Evolutionary conservation across 208 protist species (phyloP).

Genomic region (Paratrypanosoma confusum): DNA sequence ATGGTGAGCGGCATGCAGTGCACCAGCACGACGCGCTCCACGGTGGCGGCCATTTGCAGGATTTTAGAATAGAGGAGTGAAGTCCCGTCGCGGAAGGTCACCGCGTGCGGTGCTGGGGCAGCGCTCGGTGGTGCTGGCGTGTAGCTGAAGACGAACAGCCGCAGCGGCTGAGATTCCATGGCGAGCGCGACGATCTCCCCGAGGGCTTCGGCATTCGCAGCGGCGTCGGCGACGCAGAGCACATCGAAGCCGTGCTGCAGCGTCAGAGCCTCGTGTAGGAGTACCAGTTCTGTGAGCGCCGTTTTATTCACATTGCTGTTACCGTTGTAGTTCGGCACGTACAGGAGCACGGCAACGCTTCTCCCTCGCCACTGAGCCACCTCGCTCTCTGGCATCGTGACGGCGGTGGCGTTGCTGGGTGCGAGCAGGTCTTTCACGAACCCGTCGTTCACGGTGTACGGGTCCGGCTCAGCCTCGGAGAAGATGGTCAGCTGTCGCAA

Average conservation of each 20-base stretch:
- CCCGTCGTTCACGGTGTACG: conserved; percentile 4
- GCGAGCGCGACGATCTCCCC: background rate
- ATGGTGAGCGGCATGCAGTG: conserved; percentile 17
- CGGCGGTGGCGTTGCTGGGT: conserved; percentile 2
- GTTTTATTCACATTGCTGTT: conserved; percentile 7
- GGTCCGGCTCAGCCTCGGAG: conserved; percentile 4
- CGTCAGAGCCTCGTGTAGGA: conserved; percentile 26
- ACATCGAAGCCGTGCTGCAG: conserved; percentile 32
- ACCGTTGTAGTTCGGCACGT: background rate
- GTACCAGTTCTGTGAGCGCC: conserved; percentile 14
- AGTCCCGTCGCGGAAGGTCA: conserved; percentile 20
- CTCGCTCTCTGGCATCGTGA: conserved; percentile 4
- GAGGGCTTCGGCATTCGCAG: conserved; percentile 1
- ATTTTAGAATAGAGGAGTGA: conserved; percentile 8
- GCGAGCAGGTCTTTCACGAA: conserved; percentile 10
- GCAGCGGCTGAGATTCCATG: background rate
- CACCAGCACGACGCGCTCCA: conserved; percentile 22
- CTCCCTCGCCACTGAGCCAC: conserved; percentile 12
- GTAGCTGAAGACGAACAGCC: conserved; percentile 26
- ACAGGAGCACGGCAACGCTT: conserved; percentile 19
- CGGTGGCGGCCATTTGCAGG: conserved; percentile 1
- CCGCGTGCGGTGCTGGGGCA: conserved; percentile 5
- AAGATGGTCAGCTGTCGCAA: too few species aligned
- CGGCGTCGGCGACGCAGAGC: conserved; percentile 2
- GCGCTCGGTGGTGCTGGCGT: conserved; percentile 1